Evolutionary conservation across 164 flowering plant species (phyloP).

Genomic region (Dillenia turbinata): DNA sequence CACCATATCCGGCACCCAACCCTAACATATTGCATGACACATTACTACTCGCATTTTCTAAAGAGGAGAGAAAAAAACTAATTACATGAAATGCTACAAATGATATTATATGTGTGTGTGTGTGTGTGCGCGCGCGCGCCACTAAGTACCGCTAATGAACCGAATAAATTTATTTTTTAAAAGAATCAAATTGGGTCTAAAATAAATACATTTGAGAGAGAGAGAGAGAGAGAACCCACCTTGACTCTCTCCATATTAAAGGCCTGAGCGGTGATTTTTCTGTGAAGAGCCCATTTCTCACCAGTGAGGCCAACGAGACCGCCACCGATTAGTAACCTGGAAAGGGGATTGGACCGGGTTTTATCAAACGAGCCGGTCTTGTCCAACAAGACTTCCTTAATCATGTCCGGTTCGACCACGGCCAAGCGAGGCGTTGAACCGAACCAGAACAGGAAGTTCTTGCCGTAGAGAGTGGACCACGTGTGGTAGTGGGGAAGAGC

Average conservation of each 20-base stretch:
- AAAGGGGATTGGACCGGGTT: slow-evolving; percentile 33
- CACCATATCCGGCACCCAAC: slow-evolving; percentile 64
- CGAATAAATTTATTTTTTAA: no score
- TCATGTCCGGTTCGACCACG: slow-evolving; percentile 49
- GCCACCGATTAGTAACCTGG: slow-evolving; percentile 38
- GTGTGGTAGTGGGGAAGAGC: slow-evolving; percentile 42
- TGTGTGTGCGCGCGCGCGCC: background rate
- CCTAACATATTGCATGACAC: slow-evolving; percentile 19
- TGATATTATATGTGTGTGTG: background rate
- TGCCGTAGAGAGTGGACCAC: slow-evolving; percentile 61
- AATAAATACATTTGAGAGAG: background rate
- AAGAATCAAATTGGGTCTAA: no score
- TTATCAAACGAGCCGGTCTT: slow-evolving; percentile 27
- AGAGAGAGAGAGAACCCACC: slow-evolving; percentile 23
- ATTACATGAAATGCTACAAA: background rate
- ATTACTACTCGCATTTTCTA: no score
- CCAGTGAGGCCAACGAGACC: slow-evolving; percentile 59
- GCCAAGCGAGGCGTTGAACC: slow-evolving; percentile 54
- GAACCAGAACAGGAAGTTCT: slow-evolving; percentile 63
- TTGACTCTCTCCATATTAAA: slow-evolving; percentile 49
- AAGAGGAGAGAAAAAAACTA: background rate
- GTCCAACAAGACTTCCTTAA: slow-evolving; percentile 49
- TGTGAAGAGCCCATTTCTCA: slow-evolving; percentile 54
- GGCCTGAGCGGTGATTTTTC: slow-evolving; percentile 47
- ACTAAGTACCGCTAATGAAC: no score